Evolutionary conservation across 345 rosid species (phyloP).

Genomic region (Hibiscus mutabilis): DNA sequence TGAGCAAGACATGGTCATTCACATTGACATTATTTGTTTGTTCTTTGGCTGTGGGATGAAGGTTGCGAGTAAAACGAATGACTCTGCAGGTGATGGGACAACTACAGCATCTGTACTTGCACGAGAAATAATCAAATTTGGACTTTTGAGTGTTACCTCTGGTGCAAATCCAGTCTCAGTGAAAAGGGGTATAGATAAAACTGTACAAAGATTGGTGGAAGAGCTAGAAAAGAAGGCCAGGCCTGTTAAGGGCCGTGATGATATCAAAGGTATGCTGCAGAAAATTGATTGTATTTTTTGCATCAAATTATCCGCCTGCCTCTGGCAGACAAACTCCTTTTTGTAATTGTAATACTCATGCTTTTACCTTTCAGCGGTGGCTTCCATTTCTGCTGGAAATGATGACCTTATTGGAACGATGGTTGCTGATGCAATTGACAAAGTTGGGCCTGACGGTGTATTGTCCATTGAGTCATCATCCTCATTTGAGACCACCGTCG

Average conservation of each 20-base stretch:
- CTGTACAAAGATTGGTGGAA: constrained; percentile 62
- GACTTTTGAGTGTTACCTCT: constrained; percentile 83
- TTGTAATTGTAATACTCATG: not conserved
- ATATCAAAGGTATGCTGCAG: constrained; percentile 54
- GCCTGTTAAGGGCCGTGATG: constrained; percentile 85
- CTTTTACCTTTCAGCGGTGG: constrained; percentile 50
- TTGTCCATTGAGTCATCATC: constrained; percentile 96
- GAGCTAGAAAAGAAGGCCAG: constrained; percentile 85
- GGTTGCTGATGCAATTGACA: constrained; percentile 98
- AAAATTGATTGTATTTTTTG: not conserved
- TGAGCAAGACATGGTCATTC: not conserved
- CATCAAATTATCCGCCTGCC: not conserved
- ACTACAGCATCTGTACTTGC: constrained; percentile 95
- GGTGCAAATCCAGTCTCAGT: constrained; percentile 96
- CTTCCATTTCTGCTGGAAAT: constrained; percentile 94
- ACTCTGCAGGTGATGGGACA: constrained; percentile 98
- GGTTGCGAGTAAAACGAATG: constrained; percentile 99
- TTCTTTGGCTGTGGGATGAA: constrained; percentile 17
- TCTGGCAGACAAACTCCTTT: too few species aligned
- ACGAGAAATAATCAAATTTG: constrained; percentile 82
- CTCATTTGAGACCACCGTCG: constrained; percentile 90
- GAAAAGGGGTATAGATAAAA: constrained; percentile 87
- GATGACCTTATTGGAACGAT: constrained; percentile 90
- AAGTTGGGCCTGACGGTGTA: constrained; percentile 99
- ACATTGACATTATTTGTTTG: not conserved